Evolutionary conservation across 2,329 filamentous ascomycete species (phyloP), one percentile per base, ranked within the genome.

Genomic region (Endoconidiophora polonica): DNA sequence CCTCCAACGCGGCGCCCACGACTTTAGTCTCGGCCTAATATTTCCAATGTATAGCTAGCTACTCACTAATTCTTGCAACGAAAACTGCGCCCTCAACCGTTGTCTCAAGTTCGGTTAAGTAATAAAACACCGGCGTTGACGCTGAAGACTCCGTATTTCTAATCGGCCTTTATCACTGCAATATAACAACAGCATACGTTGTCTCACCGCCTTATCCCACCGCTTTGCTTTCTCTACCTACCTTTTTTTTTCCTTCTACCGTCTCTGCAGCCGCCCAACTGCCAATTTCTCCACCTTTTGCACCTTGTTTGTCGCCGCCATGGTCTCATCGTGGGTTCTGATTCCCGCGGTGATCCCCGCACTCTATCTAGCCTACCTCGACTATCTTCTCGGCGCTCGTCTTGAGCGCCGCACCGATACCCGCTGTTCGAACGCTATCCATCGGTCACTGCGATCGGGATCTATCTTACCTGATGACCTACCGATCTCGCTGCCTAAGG

Each of bases 401-500:
- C 43, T 51, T 22, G 20, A 41, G 23, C 49, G 49, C 16, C 40
- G 14, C 44, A 42, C 43, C 14, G 37, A 33, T n/a, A 41, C 44
- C 33, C 49, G 49, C 24, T 29, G 36, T 4, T 41, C 43, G 3
- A 46, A 51, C 41, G 33, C 49, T 18, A 51, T 51, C 33, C 20
- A 22, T 16, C 49, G 55, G 58, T 51, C 60, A 59, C 44, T 59
- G 16, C 58, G 53, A 24, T 54, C 52, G 5, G 56, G 53, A 24
- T 52, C 42, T 10, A 57, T 52, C 14, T 45, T 47, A 16, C 48
- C 43, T 37, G 50, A 37, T 9, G 54, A 52, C 37, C 46, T 52
- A 23, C 41, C 36, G 9, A 36, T 46, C 5, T 52, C 52, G 33
- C 52, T 61, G 1, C 59, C 59, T 1, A 46, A 45, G 3, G 55